phyloP scores from a whole-genome alignment of 768 basidiomycete species.

The Lentinula guzmanii region DNA sequence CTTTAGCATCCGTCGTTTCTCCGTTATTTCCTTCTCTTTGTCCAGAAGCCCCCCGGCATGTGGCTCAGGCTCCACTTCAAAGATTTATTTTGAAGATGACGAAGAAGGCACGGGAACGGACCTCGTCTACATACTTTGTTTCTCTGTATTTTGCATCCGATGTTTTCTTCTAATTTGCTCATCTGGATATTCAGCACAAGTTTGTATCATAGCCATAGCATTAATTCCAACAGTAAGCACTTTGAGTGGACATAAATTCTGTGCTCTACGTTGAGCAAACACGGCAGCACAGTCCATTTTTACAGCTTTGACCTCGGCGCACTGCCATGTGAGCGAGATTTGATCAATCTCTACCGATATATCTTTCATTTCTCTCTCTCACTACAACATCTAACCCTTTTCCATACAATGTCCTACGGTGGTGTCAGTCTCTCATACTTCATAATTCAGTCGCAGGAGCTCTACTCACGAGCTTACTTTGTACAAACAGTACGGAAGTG shows the following conservation, averaged over 20 bases:
- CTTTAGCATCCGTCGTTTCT: background rate
- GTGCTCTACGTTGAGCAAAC: background rate
- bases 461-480: background rate
- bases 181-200: background rate
- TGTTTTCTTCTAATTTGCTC: background rate
- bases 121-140: background rate
- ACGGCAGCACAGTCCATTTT: background rate
- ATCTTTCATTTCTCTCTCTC: background rate
- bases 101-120: background rate
- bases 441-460: too few species aligned
- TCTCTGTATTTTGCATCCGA: background rate
- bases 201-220: background rate
- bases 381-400: background rate
- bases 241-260: background rate
- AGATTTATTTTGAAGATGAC: background rate
- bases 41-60: too few species aligned
- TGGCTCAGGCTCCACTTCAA: background rate
- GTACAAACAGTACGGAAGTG: slow-evolving; percentile 3
- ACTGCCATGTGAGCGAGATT: background rate
- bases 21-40: background rate
- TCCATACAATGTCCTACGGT: slow-evolving; percentile 31
- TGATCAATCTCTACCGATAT: background rate
- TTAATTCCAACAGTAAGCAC: background rate
- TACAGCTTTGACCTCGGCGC: background rate
- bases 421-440: slow-evolving; percentile 6